phyloP scores from a whole-genome alignment of 495 filamentous ascomycete species.

The Elaphomyces granulatus region DNA sequence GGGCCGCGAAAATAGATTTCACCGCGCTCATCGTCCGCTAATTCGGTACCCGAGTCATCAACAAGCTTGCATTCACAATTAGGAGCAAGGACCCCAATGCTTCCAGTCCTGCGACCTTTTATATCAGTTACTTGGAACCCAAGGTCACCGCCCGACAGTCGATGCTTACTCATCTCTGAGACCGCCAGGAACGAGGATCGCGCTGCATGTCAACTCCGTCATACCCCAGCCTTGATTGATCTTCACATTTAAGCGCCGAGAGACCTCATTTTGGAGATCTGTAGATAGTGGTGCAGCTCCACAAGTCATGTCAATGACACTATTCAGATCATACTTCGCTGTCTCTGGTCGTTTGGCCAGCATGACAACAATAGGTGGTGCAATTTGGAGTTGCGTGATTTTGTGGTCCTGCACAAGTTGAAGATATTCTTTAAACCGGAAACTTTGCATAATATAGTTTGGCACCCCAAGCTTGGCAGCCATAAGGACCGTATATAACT shows the following conservation, averaged over 20 bases:
- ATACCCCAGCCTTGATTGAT: slow-evolving; percentile 38
- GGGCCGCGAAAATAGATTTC: slow-evolving; percentile 27
- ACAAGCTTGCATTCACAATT: slow-evolving; percentile 5
- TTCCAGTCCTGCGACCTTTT: background rate
- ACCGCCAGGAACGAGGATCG: slow-evolving; percentile 5
- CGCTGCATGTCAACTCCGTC: slow-evolving; percentile 27
- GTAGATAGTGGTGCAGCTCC: slow-evolving; percentile 22
- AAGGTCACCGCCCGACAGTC: too few species aligned
- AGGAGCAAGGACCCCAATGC: slow-evolving; percentile 13
- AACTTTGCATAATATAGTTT: slow-evolving; percentile 35
- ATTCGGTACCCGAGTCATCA: slow-evolving; percentile 5
- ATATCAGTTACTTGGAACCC: background rate
- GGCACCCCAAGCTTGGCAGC: slow-evolving; percentile 13
- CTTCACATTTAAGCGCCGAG: slow-evolving; percentile 23
- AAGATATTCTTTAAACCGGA: slow-evolving; percentile 31
- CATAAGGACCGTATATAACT: slow-evolving; percentile 21
- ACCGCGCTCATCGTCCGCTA: slow-evolving; percentile 14
- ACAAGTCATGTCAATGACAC: slow-evolving; percentile 17
- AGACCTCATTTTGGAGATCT: slow-evolving; percentile 30
- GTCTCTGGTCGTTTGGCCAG: slow-evolving; percentile 30
- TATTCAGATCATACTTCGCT: slow-evolving; percentile 28
- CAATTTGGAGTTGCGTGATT: slow-evolving; percentile 30
- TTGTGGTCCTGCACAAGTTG: slow-evolving; percentile 24
- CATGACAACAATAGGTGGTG: slow-evolving; percentile 35
- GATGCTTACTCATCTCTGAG: slow-evolving; percentile 1